A percentile compares a stretch with the other conserved stretches of the same genome.
Evolutionary conservation across 2,329 filamentous ascomycete species (phyloP).

Genomic region (Rasamsonia emersonii): DNA sequence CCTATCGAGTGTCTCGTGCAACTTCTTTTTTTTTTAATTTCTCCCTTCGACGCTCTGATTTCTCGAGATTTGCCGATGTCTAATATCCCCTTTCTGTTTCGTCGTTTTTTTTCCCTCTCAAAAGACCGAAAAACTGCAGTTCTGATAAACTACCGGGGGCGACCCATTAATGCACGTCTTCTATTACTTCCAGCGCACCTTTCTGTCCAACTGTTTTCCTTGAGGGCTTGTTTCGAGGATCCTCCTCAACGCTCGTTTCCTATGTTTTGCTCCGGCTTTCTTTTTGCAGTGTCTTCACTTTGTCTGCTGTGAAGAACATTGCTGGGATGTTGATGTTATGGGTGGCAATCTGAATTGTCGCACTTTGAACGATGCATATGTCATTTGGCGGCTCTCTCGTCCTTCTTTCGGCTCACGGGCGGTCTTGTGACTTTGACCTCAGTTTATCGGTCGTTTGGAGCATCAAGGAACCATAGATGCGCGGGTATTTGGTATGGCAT

Average conservation of each 20-base stretch:
- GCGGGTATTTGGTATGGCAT: slow-evolving; percentile 10
- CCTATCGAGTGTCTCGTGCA: background rate
- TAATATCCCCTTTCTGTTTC: slow-evolving; percentile 4
- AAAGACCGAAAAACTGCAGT: slow-evolving; percentile 8
- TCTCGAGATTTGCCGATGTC: background rate
- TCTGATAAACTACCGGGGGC: slow-evolving; percentile 27
- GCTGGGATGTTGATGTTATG: too few species aligned
- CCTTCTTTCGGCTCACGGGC: slow-evolving; percentile 9
- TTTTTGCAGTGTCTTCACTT: slow-evolving; percentile 3
- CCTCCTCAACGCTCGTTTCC: background rate
- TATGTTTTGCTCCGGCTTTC: slow-evolving; percentile 1
- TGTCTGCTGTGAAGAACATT: too few species aligned
- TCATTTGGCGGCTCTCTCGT: slow-evolving; percentile 10
- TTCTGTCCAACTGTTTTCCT: too few species aligned
- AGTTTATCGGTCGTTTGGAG: slow-evolving; percentile 7
- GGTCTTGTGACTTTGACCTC: slow-evolving; percentile 10
- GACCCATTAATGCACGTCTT: slow-evolving; percentile 23
- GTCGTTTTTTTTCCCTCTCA: slow-evolving; percentile 4
- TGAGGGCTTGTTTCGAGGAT: slow-evolving; percentile 1
- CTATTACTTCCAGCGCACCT: slow-evolving; percentile 4
- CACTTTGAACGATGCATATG: slow-evolving; percentile 7
- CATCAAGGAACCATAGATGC: slow-evolving; percentile 9
- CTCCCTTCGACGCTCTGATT: slow-evolving; percentile 6
- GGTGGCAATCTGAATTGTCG: slow-evolving; percentile 8
- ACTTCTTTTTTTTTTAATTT: background rate